phyloP scores from a whole-genome alignment of 192 early-diverging fungal genomes.

The Coemansia sp. region DNA sequence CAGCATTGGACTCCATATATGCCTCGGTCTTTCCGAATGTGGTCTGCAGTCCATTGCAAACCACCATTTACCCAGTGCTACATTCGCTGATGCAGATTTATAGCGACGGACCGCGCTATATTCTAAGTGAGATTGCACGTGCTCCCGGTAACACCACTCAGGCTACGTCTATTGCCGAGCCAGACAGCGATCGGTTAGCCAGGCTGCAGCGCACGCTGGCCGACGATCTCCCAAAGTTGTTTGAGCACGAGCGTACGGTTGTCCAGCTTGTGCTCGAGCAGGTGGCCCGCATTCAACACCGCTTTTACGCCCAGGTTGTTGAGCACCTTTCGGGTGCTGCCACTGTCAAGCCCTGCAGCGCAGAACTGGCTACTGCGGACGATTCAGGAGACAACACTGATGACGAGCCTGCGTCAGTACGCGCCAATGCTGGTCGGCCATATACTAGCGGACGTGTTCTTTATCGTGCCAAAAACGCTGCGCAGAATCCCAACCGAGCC shows the following conservation, averaged over 20 bases:
- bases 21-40: conserved; percentile 24
- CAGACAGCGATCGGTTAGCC: conserved; percentile 12
- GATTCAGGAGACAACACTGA: neutral
- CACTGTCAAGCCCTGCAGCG: neutral
- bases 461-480: neutral
- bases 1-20: conserved; percentile 22
- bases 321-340: conserved; percentile 3
- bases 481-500: neutral
- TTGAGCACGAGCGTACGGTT: conserved; percentile 38
- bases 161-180: conserved; percentile 9
- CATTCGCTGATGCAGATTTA: conserved; percentile 41
- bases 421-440: neutral
- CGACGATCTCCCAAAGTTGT: conserved; percentile 43
- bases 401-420: neutral
- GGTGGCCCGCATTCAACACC: conserved; percentile 31
- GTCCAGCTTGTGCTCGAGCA: conserved; percentile 30
- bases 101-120: conserved; percentile 44
- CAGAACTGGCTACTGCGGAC: neutral
- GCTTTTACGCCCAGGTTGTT: conserved; percentile 24
- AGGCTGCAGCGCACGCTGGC: conserved; percentile 24
- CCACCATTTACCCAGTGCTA: conserved; percentile 38
- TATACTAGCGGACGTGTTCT: neutral
- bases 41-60: conserved; percentile 27
- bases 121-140: conserved; percentile 38
- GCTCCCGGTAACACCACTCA: conserved; percentile 11